These are phyloP conservation scores for Kazachstania viticola DNA, from an alignment of 805 yeast species.

Conservation along the genomic window DNA sequence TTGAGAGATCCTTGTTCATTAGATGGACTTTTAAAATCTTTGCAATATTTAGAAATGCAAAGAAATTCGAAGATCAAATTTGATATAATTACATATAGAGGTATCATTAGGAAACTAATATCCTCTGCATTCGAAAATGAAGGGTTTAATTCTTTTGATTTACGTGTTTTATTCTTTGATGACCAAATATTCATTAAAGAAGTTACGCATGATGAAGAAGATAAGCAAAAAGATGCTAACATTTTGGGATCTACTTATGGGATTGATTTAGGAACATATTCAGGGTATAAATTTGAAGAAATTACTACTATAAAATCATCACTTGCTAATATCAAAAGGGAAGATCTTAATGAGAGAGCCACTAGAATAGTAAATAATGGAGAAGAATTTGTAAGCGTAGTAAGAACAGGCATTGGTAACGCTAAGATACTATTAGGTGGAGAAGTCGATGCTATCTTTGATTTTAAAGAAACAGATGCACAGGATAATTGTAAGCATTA, in stretches of 20 bases:
- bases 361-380: slow-evolving; percentile 52
- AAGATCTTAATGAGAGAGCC: slow-evolving; percentile 52
- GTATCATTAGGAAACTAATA: slow-evolving; percentile 59
- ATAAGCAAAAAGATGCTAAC: slow-evolving; percentile 1
- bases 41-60: slow-evolving; percentile 43
- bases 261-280: slow-evolving; percentile 33
- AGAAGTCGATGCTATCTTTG: slow-evolving; percentile 90
- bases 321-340: slow-evolving; percentile 55
- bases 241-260: not conserved
- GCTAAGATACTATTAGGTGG: slow-evolving; percentile 67
- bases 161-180: slow-evolving; percentile 61
- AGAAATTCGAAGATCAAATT: slow-evolving; percentile 34
- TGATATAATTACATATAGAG: slow-evolving; percentile 78
- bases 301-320: slow-evolving; percentile 67
- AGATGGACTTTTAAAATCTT: slow-evolving; percentile 42
- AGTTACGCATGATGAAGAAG: slow-evolving; percentile 25
- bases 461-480: slow-evolving; percentile 39
- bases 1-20: slow-evolving; percentile 35
- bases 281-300: slow-evolving; percentile 83
- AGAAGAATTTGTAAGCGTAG: slow-evolving; percentile 72
- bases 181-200: slow-evolving; percentile 58
- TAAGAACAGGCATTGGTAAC: slow-evolving; percentile 72
- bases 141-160: slow-evolving; percentile 40
- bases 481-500: slow-evolving; percentile 54
- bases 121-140: slow-evolving; percentile 40